These are phyloP conservation scores for Pichia gijzeniarum DNA, from an alignment of 805 yeast genomes.

Conservation along the genomic window DNA sequence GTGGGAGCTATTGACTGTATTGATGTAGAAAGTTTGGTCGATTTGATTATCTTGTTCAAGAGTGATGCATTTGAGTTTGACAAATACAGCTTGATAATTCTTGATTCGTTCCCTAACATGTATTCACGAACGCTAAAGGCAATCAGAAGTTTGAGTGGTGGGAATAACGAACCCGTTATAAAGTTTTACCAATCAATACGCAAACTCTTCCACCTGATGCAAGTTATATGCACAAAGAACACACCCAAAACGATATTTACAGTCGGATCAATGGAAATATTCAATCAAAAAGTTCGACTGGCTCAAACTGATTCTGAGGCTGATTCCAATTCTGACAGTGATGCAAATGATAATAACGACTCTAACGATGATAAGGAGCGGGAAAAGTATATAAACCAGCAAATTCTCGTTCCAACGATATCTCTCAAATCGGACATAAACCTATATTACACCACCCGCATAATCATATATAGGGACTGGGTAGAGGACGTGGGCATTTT, in stretches of 20 bases:
- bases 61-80: slow-evolving; percentile 4
- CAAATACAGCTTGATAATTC: slow-evolving; percentile 19
- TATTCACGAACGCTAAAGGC: slow-evolving; percentile 13
- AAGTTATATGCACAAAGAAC: slow-evolving; percentile 3
- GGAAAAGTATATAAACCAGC: slow-evolving; percentile 21
- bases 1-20: slow-evolving; percentile 14
- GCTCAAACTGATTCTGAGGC: slow-evolving; percentile 5
- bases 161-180: slow-evolving; percentile 18
- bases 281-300: slow-evolving; percentile 20
- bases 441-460: slow-evolving; percentile 23
- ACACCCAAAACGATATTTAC: slow-evolving; percentile 19
- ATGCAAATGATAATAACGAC: background rate
- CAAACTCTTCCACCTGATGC: slow-evolving; percentile 15
- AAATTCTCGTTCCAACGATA: slow-evolving; percentile 27
- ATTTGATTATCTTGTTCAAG: slow-evolving; percentile 21
- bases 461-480: slow-evolving; percentile 30
- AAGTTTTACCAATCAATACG: slow-evolving; percentile 16
- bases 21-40: slow-evolving; percentile 16
- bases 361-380: background rate
- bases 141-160: slow-evolving; percentile 9
- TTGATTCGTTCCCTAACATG: slow-evolving; percentile 26
- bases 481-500: slow-evolving; percentile 7
- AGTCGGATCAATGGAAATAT: slow-evolving; percentile 24
- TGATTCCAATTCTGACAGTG: background rate
- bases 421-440: slow-evolving; percentile 26